A percentile compares a stretch with the other conserved stretches of the same genome.
Conservation (phyloP, 306 rosid genomes). For the Quercus rubra region DNA sequence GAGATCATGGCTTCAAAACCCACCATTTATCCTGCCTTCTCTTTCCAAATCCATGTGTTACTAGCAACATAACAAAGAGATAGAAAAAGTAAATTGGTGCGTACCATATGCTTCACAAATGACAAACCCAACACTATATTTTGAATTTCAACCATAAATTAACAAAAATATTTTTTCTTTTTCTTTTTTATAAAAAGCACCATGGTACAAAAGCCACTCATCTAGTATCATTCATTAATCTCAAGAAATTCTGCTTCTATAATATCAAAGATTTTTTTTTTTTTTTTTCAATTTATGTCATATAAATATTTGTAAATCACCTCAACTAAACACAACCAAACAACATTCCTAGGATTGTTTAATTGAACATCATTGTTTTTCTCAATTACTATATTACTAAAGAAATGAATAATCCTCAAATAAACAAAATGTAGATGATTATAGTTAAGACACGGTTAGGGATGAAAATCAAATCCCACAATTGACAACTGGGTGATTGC, state of each 20-base stretch:
- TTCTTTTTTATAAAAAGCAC: background rate
- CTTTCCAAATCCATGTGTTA: background rate
- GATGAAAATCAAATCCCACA: background rate
- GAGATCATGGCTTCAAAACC: too few relatives aligned
- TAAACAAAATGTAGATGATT: background rate
- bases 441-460: background rate
- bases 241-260: background rate
- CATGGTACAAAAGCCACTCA: background rate
- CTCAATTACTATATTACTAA: background rate
- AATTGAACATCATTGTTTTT: background rate
- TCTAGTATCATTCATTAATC: background rate
- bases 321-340: background rate
- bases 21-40: background rate
- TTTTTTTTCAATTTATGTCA: too few relatives aligned
- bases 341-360: background rate
- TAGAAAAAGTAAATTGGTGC: too few relatives aligned
- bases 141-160: background rate
- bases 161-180: background rate
- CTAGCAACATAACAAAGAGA: background rate
- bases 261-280: too few relatives aligned
- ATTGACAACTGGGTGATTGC: background rate
- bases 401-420: background rate
- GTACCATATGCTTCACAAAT: too few relatives aligned
- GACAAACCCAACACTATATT: background rate
- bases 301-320: background rate